Base-by-base conservation (phyloP, 331 rosid species). In the Cydonia oblonga region DNA sequence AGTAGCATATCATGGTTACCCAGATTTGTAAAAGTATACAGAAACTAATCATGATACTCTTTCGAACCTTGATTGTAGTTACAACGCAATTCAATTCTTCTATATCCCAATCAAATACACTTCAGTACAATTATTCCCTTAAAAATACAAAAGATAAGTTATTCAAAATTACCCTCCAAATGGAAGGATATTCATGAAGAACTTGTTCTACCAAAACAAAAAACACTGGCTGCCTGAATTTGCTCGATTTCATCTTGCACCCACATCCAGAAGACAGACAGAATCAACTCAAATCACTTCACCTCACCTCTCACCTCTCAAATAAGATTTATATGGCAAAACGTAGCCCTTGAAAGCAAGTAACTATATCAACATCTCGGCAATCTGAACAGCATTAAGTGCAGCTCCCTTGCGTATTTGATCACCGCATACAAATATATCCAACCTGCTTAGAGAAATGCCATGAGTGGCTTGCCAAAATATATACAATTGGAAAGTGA, bases 321-420 rank as follows among this genome's bases (percentile, higher is more conserved):
- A n/a, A n/a, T n/a, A n/a, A 40, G 26, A 58, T 38, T 64, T 35
- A 26, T 10, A 72, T 7, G 20, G 59, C 12, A 38, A 59, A 58
- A 25, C 29, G 68, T 59, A 44, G 62, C 68, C 44, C 5, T 11
- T 25, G 46, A 44, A 58, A 42, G 22, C 5, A 10, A 51, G 25
- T 10, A 77, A 78, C 65, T 91, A 95, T 30, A 95, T 83, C 82
- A 95, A 78, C 97, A 95, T 63, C 91, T 95, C 97, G 2, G 99
- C 99, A 63, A 95, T 95, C 88, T 89, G 99, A 81, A 95, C 82
- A 44, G 99, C 99, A 70, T 95, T 95, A 66, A 95, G 96, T 25
- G 96, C 99, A 61, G 96, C 99, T 62, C 99, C 97, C 83, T 95
- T 95, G 69, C 97, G 97, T 72, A 95, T 88, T 86, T 95, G 99